phyloP scores from a whole-genome alignment of 495 filamentous ascomycete genomes.

The Penicilliopsis zonata region DNA sequence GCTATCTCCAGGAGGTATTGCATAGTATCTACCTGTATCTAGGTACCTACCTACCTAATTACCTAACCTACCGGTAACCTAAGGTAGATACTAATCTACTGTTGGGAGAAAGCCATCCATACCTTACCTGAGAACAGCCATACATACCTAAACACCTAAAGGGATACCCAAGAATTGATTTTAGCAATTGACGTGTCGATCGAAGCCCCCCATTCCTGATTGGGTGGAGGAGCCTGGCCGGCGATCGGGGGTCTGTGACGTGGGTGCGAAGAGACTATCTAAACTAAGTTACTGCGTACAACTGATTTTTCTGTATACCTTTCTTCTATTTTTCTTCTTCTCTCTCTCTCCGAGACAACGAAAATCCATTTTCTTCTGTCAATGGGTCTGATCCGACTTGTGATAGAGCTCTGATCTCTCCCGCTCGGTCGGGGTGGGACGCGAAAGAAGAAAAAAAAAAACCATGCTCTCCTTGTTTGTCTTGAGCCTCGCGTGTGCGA shows the following conservation, averaged over 20 bases:
- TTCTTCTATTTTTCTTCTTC: not conserved
- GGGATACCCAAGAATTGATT: too few species aligned
- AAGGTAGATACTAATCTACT: not conserved
- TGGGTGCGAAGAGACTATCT: too few species aligned
- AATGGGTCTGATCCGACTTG: not conserved
- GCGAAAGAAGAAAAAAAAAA: not conserved
- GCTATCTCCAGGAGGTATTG: too few species aligned
- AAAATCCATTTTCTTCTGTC: constrained; percentile 1
- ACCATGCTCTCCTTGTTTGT: constrained; percentile 1
- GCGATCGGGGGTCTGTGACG: not conserved
- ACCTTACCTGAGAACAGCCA: too few species aligned
- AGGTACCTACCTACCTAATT: too few species aligned
- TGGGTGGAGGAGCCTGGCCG: constrained; percentile 2
- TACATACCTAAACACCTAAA: too few species aligned
- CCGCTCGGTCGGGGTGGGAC: constrained; percentile 4
- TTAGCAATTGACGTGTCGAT: too few species aligned
- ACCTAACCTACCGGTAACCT: constrained; percentile 7
- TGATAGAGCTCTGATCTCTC: constrained; percentile 1
- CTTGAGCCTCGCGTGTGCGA: constrained; percentile 1
- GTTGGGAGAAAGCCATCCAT: not conserved
- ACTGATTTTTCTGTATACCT: not conserved
- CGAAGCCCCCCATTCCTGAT: constrained; percentile 1
- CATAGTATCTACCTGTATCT: too few species aligned
- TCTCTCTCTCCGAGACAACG: not conserved
- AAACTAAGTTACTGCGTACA: too few species aligned